These are phyloP conservation scores for Coniophora puteana DNA, from an alignment of 1,284 basidiomycete genomes.

Conservation along the genomic window DNA sequence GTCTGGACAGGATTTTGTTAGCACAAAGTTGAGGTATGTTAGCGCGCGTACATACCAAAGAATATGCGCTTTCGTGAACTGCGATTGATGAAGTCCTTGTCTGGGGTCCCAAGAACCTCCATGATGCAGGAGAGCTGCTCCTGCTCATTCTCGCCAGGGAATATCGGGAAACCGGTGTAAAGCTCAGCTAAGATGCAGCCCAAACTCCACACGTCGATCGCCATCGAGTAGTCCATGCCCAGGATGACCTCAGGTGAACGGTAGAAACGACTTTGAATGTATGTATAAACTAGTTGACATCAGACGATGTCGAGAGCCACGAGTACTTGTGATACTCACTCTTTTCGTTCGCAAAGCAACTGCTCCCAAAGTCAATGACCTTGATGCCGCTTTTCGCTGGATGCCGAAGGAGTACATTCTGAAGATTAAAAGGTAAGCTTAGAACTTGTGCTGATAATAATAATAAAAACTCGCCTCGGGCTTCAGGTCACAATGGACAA, in stretches of 20 bases:
- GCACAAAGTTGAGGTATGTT: not conserved
- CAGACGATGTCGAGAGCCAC: slow-evolving; percentile 9
- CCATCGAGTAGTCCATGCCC: slow-evolving; percentile 94
- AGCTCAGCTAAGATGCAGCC: slow-evolving; percentile 98
- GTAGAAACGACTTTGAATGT: slow-evolving; percentile 96
- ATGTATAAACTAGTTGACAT: slow-evolving; percentile 79
- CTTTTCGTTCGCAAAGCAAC: slow-evolving; percentile 98
- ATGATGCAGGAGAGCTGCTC: slow-evolving; percentile 99
- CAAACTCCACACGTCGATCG: slow-evolving; percentile 97
- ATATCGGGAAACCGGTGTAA: slow-evolving; percentile 98
- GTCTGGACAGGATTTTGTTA: slow-evolving; percentile 47
- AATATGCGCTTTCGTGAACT: slow-evolving; percentile 94
- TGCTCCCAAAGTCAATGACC: slow-evolving; percentile 99
- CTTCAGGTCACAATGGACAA: slow-evolving; percentile 99
- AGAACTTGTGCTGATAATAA: slow-evolving; percentile 1
- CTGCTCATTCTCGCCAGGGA: slow-evolving; percentile 99
- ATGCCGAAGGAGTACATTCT: slow-evolving; percentile 95
- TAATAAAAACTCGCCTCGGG: slow-evolving; percentile 71
- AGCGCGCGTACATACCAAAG: slow-evolving; percentile 65
- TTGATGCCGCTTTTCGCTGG: slow-evolving; percentile 96
- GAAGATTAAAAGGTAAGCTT: slow-evolving; percentile 12
- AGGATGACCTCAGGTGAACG: slow-evolving; percentile 94
- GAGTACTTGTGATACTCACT: slow-evolving; percentile 54
- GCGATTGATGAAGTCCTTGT: slow-evolving; percentile 91
- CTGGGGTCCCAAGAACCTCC: slow-evolving; percentile 96